Evolutionary conservation across 2,329 filamentous ascomycete species (phyloP).

Genomic region (Alternaria infectoria): DNA sequence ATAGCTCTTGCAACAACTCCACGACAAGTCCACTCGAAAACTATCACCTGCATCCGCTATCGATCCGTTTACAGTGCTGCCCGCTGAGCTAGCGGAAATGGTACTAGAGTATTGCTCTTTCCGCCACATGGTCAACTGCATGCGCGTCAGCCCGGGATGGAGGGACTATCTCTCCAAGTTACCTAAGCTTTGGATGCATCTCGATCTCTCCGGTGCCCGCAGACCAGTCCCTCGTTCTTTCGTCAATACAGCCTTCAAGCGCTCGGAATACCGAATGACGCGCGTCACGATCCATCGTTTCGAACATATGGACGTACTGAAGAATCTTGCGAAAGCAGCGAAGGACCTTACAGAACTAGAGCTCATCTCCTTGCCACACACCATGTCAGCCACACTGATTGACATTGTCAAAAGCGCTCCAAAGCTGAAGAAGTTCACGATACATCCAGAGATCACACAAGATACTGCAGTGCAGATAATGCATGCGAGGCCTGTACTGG

Average conservation of each 20-base stretch:
- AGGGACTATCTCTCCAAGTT: constrained; percentile 56
- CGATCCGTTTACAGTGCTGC: constrained; percentile 61
- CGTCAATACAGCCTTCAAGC: constrained; percentile 51
- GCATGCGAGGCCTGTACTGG: constrained; percentile 27
- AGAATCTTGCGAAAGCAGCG: constrained; percentile 49
- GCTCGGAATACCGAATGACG: constrained; percentile 46
- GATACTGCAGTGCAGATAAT: constrained; percentile 41
- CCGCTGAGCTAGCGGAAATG: constrained; percentile 60
- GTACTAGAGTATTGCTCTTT: constrained; percentile 62
- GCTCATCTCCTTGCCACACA: constrained; percentile 34
- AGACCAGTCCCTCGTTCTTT: constrained; percentile 52
- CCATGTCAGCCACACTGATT: constrained; percentile 34
- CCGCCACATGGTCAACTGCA: constrained; percentile 57
- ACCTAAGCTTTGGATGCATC: constrained; percentile 57
- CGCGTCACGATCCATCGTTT: constrained; percentile 45
- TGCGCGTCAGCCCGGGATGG: constrained; percentile 65
- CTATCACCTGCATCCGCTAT: constrained; percentile 52
- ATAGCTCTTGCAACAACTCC: constrained; percentile 54
- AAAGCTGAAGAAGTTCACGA: constrained; percentile 33
- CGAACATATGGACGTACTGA: constrained; percentile 48
- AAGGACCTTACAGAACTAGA: constrained; percentile 41
- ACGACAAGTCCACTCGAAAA: constrained; percentile 54
- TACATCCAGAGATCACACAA: constrained; percentile 33
- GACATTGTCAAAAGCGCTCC: constrained; percentile 34
- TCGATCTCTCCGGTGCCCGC: constrained; percentile 59